Base-by-base conservation (phyloP, 2,329 filamentous ascomycete species). In the Colletotrichum siamense region DNA sequence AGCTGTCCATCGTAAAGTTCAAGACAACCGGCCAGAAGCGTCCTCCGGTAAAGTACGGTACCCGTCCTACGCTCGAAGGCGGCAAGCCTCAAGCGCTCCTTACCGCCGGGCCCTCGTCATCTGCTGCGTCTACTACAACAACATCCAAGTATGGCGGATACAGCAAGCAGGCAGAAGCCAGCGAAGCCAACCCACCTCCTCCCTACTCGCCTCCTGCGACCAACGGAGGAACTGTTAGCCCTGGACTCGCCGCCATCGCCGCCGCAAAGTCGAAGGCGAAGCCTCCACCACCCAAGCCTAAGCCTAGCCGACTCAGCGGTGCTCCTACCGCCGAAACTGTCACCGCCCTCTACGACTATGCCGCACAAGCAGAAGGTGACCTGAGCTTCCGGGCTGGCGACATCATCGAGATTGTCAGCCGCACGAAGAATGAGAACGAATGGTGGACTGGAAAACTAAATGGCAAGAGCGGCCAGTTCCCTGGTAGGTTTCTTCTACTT, bases 301-400 rank as follows among this genome's bases (percentile, higher is more conserved):
- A 98, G 88, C 96, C 96, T 4, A 93, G 91, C 62, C 89, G 92
- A 71, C 88, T 99, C 63, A 93, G 90, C 79, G 92, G 89, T 5
- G 89, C 87, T 18, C 92, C 94, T 0, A 87, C 89, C 0, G 90
- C 91, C 0, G 96, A 98, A 84, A 96, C 91, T 1, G 96, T 94
- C 39, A 98, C 96, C 4, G 97, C 97, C 9, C 86, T 99, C 77
- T 99, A 98, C 85, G 97, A 99, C 82, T 99, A 98, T 82, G 95
- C 98, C 77, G 97, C 97, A 8, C 96, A 99, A 83, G 96, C 96
- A 2, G 96, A 98, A 78, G 96, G 96, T 5, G 97, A 99, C 83
- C 87, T 99, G 78, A 98, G 95, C 81, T 99, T 99, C 87, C 91
- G 91, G 22, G 92, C 95, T 0, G 96, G 96, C 7, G 97, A 99